Evolutionary conservation across 352 stramenopile genomes (phyloP), one percentile per base, ranked within the genome.

Genomic region (Phytopythium kandeliae): DNA sequence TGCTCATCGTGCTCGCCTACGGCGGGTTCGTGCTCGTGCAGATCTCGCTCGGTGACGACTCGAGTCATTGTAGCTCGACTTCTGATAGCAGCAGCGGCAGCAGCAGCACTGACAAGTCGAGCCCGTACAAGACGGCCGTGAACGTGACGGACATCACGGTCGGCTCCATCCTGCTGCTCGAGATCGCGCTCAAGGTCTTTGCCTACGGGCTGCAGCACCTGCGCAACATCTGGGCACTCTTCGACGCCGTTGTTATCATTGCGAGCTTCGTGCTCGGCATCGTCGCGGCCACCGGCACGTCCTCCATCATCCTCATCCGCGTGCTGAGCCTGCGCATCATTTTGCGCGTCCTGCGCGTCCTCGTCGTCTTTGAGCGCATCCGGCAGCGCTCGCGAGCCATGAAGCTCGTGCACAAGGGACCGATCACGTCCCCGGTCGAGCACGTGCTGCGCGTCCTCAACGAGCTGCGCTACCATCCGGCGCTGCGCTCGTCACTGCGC

Each of bases 281-380:
- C 11, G 56, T 89, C 9, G 84, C 79, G 0, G 81, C 80, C 0
- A 64, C 71, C 33, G 81, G 78, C 12, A 71, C 65, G 4, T 74
- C 55, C 1, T 92, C 83, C 1, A 48, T 65, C 8, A 37, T 92
- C 3, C 51, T 93, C 5, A 58, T 91, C 16, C 89, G 87, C 57
- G 71, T 95, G 33, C 43, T 95, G 33, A 60, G 77, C 19, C 54
- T 93, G 31, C 71, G 85, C 5, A 75, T 90, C 30, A 84, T 95
- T 46, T 48, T 95, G 19, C 77, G 85, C 31, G 83, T 93, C 22
- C 54, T 93, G 2, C 68, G 85, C 16, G 71, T 95, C n/a, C 64
- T 95, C 11, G 85, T 95, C 24, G 85, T 95, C 13, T 89, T 93
- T 51, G 85, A 95, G 51, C 60, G 85, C n/a, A 64, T 95, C 22